Conservation (phyloP, 805 yeast species). For the Candida krabiensis region DNA sequence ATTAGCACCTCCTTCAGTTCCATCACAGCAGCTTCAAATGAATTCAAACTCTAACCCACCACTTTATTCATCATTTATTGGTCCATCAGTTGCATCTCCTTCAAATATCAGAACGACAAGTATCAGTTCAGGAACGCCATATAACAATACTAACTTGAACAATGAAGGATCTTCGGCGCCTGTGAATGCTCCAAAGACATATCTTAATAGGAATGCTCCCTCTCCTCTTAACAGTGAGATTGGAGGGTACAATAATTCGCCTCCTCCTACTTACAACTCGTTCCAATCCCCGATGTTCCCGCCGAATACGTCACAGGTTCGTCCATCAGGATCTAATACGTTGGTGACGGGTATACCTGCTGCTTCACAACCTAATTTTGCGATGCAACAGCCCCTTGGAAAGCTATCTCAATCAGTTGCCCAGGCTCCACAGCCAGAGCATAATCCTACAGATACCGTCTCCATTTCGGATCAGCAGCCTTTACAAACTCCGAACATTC, state of each 20-base stretch:
- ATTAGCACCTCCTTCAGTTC: conserved; percentile 6
- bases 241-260: conserved; percentile 5
- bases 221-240: conserved; percentile 10
- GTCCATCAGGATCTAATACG: background rate
- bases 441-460: conserved; percentile 2
- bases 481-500: conserved; percentile 14
- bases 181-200: conserved; percentile 9
- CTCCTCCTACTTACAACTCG: conserved; percentile 21
- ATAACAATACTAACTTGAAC: conserved; percentile 1
- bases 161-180: conserved; percentile 9
- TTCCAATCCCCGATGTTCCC: background rate
- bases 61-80: background rate
- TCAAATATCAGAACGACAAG: conserved; percentile 3
- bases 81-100: conserved; percentile 1
- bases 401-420: background rate
- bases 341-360: background rate
- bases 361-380: background rate
- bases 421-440: conserved; percentile 1
- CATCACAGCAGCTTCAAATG: conserved; percentile 11
- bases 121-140: conserved; percentile 3
- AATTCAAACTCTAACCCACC: background rate
- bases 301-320: background rate
- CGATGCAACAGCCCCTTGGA: background rate
- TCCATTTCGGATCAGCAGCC: background rate
- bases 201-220: conserved; percentile 3